Conservation (phyloP, 768 basidiomycete species). For the Russula emetica region DNA sequence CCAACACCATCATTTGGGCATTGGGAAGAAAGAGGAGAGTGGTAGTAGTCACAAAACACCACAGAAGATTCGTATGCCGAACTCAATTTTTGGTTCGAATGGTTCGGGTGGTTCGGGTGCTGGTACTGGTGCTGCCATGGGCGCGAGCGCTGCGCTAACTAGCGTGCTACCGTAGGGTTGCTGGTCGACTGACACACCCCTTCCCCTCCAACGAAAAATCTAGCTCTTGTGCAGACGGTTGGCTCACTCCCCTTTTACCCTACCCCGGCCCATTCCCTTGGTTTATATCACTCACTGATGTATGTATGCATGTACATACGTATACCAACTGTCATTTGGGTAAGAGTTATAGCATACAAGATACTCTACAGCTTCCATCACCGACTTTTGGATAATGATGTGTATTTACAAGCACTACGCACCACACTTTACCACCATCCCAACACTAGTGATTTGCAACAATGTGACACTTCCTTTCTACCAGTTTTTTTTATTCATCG, state of each 20-base stretch:
- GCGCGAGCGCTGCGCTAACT: neutral
- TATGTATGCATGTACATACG: slow-evolving; percentile 17
- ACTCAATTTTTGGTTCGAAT: neutral
- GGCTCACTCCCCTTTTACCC: neutral
- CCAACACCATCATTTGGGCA: neutral
- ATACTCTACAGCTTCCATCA: slow-evolving; percentile 14
- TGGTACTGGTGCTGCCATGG: neutral
- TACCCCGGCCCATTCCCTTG: too few relatives aligned
- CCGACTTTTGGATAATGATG: slow-evolving; percentile 10
- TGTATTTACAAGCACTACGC: slow-evolving; percentile 10
- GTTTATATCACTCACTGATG: neutral
- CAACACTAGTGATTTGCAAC: neutral
- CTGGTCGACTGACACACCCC: neutral
- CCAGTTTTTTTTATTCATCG: slow-evolving; percentile 35
- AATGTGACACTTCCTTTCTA: neutral
- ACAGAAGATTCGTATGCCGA: slow-evolving; percentile 3
- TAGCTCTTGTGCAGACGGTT: neutral
- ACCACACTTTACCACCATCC: neutral
- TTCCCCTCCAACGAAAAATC: neutral
- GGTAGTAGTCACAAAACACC: slow-evolving; percentile 1
- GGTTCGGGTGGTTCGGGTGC: slow-evolving; percentile 2
- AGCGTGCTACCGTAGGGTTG: neutral
- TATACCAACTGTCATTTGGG: slow-evolving; percentile 16
- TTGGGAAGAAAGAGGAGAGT: slow-evolving; percentile 9
- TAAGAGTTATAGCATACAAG: slow-evolving; percentile 13